Percentiles rank a stretch among this genome's conserved stretches.
These are phyloP conservation scores for Candida stauntonica DNA, from an alignment of 805 yeast genomes.

Conservation along the genomic window DNA sequence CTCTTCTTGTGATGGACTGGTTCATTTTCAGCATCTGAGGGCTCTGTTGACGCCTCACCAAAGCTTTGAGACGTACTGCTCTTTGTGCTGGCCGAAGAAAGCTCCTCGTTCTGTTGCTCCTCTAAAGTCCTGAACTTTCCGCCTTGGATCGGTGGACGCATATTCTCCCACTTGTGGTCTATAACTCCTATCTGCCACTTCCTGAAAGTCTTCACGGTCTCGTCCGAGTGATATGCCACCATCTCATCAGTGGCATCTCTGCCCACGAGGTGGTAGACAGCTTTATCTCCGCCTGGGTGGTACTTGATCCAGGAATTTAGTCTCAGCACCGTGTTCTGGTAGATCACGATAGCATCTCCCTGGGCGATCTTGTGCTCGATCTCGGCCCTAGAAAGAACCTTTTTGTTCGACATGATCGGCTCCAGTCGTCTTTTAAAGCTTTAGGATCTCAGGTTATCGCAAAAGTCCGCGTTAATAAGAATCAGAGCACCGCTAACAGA, in stretches of 20 bases:
- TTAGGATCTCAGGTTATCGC: no score
- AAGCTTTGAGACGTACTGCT: no score
- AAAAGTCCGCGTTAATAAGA: no score
- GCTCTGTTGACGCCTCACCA: slow-evolving; percentile 14
- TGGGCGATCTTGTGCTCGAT: slow-evolving; percentile 55
- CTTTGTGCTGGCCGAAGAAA: no score
- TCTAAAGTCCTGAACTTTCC: slow-evolving; percentile 42
- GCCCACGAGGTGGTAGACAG: slow-evolving; percentile 80
- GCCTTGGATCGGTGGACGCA: slow-evolving; percentile 88
- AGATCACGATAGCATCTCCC: slow-evolving; percentile 71
- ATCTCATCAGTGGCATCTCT: slow-evolving; percentile 90
- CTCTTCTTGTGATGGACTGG: slow-evolving; percentile 1
- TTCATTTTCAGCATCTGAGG: slow-evolving; percentile 18
- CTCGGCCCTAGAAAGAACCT: slow-evolving; percentile 37
- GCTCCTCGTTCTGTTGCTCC: slow-evolving; percentile 19
- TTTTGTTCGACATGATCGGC: slow-evolving; percentile 10
- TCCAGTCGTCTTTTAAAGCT: no score
- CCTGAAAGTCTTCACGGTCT: slow-evolving; percentile 47
- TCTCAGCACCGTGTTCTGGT: slow-evolving; percentile 53
- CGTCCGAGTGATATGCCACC: slow-evolving; percentile 72
- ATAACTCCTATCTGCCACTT: slow-evolving; percentile 64
- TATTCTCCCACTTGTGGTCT: slow-evolving; percentile 62
- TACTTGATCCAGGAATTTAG: slow-evolving; percentile 64
- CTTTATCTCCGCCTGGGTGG: slow-evolving; percentile 91
- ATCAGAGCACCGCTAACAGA: no score